These are phyloP conservation scores for Nannochloropsis salina DNA, from an alignment of 108 stramenopile genomes.

Conservation along the genomic window DNA sequence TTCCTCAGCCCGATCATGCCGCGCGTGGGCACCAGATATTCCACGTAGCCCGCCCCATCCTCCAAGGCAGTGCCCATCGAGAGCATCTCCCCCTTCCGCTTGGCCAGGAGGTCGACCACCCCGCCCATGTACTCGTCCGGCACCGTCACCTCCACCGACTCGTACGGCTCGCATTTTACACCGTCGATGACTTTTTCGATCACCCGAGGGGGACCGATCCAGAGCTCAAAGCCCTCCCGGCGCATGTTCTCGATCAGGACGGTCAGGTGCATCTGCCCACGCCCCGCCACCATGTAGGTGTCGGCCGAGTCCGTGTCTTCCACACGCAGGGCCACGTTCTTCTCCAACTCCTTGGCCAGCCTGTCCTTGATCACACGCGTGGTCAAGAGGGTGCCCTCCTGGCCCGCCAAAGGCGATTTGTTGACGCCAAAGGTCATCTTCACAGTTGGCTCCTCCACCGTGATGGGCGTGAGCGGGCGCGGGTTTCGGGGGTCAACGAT, in stretches of 20 bases:
- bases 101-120: conserved; percentile 84
- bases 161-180: conserved; percentile 79
- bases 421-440: conserved; percentile 97
- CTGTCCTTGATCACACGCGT: conserved; percentile 93
- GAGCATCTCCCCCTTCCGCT: conserved; percentile 85
- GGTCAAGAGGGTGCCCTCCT: conserved; percentile 93
- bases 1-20: conserved; percentile 90
- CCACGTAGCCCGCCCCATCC: conserved; percentile 71
- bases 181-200: conserved; percentile 84
- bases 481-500: conserved; percentile 62
- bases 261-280: conserved; percentile 96
- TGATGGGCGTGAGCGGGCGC: conserved; percentile 81
- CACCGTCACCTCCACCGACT: conserved; percentile 79
- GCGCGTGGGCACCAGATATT: conserved; percentile 94
- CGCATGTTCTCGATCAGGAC: conserved; percentile 98
- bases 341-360: conserved; percentile 86
- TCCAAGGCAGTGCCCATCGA: conserved; percentile 63
- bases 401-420: conserved; percentile 94
- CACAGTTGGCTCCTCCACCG: conserved; percentile 97
- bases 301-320: conserved; percentile 88
- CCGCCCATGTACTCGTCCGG: conserved; percentile 85
- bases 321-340: conserved; percentile 88
- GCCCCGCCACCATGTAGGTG: conserved; percentile 86
- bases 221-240: conserved; percentile 97
- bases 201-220: conserved; percentile 93